Evolutionary conservation across 352 stramenopile species (phyloP).

Genomic region (Globisporangium alternatum): DNA sequence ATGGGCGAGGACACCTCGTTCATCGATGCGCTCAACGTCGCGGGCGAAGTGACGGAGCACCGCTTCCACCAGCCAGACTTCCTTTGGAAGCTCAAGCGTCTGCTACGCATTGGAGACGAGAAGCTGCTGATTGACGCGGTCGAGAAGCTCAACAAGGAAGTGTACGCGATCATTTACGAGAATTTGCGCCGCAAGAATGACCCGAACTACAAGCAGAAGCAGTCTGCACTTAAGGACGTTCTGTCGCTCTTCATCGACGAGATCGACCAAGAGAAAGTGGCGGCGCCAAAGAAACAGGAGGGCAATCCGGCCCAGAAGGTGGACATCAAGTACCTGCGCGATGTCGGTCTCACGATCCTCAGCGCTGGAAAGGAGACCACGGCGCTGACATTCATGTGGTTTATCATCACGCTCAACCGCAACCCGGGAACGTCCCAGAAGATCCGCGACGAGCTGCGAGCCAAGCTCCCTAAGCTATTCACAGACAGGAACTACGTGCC

Average conservation of each 20-base stretch:
- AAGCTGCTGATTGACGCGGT: conserved; percentile 28
- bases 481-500: conserved; percentile 30
- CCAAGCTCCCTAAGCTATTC: conserved; percentile 33
- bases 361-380: conserved; percentile 78
- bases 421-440: conserved; percentile 48
- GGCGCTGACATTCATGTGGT: conserved; percentile 62
- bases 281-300: conserved; percentile 9
- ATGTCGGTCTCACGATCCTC: conserved; percentile 73
- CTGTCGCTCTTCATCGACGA: conserved; percentile 45
- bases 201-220: conserved; percentile 15
- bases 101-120: conserved; percentile 41
- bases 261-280: conserved; percentile 21
- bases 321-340: conserved; percentile 48
- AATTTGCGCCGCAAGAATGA: conserved; percentile 34
- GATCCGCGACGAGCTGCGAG: conserved; percentile 44
- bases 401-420: conserved; percentile 61
- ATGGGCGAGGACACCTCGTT: conserved; percentile 41
- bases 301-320: conserved; percentile 10
- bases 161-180: conserved; percentile 44
- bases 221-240: conserved; percentile 30
- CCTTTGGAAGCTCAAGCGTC: conserved; percentile 57
- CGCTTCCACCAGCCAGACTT: conserved; percentile 48
- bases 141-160: conserved; percentile 32
- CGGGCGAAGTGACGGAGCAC: conserved; percentile 28
- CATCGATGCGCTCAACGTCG: conserved; percentile 38